Evolutionary conservation across 805 yeast species (phyloP).

Genomic region (Zygoascus ofunaensis): DNA sequence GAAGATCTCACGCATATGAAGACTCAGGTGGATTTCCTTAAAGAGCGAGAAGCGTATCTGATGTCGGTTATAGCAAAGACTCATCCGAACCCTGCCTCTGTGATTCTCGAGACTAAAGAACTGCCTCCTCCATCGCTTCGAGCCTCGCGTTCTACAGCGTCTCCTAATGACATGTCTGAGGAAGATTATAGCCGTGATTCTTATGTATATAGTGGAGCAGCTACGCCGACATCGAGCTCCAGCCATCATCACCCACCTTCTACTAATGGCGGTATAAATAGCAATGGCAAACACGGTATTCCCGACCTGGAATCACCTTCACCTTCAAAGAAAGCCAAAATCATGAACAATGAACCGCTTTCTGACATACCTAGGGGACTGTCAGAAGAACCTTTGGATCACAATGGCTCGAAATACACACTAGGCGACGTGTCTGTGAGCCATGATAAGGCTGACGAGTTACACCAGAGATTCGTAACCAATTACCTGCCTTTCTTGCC

Average conservation of each 20-base stretch:
- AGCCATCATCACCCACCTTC: neutral
- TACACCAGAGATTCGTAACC: slow-evolving; percentile 60
- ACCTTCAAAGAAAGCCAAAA: neutral
- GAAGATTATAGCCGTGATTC: neutral
- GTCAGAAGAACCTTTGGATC: neutral
- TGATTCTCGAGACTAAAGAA: neutral
- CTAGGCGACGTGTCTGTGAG: slow-evolving; percentile 70
- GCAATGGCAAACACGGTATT: neutral
- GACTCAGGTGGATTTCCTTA: slow-evolving; percentile 40
- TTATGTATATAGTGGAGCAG: neutral
- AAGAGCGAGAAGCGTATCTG: slow-evolving; percentile 14
- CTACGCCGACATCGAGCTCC: neutral
- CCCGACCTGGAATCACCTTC: neutral
- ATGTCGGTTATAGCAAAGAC: slow-evolving; percentile 14
- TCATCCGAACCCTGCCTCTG: neutral
- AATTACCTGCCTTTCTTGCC: slow-evolving; percentile 73
- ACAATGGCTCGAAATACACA: slow-evolving; percentile 42
- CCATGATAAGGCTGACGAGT: slow-evolving; percentile 54
- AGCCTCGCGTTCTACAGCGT: neutral
- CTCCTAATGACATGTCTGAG: neutral
- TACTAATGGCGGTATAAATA: neutral
- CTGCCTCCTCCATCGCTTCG: neutral
- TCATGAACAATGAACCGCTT: neutral
- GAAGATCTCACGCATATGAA: slow-evolving; percentile 61
- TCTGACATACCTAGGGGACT: neutral